phyloP scores from a whole-genome alignment of 352 stramenopile genomes.

The Globisporangium camurandrum region DNA sequence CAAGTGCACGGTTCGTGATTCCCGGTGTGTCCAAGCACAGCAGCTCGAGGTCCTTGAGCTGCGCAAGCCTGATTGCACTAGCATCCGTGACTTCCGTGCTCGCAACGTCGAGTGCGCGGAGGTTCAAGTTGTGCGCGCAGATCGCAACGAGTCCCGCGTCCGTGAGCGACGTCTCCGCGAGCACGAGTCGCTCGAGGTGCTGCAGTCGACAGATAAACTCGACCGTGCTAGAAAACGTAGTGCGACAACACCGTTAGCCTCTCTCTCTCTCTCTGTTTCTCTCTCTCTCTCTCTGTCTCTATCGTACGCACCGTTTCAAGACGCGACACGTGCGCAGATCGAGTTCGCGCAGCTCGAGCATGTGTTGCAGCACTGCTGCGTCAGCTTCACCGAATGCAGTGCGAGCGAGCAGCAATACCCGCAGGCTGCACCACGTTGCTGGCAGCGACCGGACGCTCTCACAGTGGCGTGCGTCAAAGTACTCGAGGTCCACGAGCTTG shows the following conservation, averaged over 20 bases:
- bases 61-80: slow-evolving; percentile 36
- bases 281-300: too few species aligned
- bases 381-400: slow-evolving; percentile 62
- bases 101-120: slow-evolving; percentile 58
- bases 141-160: slow-evolving; percentile 55
- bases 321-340: slow-evolving; percentile 61
- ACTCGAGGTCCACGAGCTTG: slow-evolving; percentile 26
- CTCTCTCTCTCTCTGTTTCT: too few species aligned
- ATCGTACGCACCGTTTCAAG: slow-evolving; percentile 60
- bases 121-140: slow-evolving; percentile 30
- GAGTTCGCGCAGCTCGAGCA: slow-evolving; percentile 48
- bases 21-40: slow-evolving; percentile 55
- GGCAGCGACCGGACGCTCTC: slow-evolving; percentile 41
- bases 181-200: slow-evolving; percentile 41
- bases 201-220: slow-evolving; percentile 59
- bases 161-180: slow-evolving; percentile 54
- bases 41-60: slow-evolving; percentile 44
- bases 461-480: slow-evolving; percentile 71
- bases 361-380: slow-evolving; percentile 37
- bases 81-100: slow-evolving; percentile 63
- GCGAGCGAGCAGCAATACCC: slow-evolving; percentile 47
- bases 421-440: slow-evolving; percentile 42
- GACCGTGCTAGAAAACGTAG: slow-evolving; percentile 25
- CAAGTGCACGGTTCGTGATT: slow-evolving; percentile 58
- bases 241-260: not conserved